phyloP scores from a whole-genome alignment of 805 yeast genomes.

The Barnettozyma sucrosica region DNA sequence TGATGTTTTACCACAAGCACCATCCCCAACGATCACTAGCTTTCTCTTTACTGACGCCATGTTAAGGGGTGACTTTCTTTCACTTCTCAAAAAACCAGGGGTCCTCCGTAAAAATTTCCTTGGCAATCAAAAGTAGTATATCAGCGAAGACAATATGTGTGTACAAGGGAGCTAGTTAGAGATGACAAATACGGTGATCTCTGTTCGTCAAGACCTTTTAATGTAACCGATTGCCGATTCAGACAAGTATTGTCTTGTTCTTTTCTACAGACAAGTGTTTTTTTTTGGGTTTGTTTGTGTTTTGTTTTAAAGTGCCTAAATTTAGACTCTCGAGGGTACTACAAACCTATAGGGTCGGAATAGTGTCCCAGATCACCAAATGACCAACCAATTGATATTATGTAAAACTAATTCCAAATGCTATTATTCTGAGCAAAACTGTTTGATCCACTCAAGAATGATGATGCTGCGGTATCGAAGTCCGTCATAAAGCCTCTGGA shows the following conservation, averaged over 20 bases:
- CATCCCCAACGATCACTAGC: conserved; percentile 89
- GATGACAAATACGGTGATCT: not conserved
- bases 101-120: not conserved
- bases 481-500: not conserved
- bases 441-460: not conserved
- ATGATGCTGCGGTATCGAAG: not conserved
- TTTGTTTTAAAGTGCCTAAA: not conserved
- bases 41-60: conserved; percentile 48
- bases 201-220: not conserved
- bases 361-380: not conserved
- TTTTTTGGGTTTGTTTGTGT: not conserved
- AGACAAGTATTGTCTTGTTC: not conserved
- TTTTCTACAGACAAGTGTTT: not conserved
- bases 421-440: not conserved
- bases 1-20: conserved; percentile 93
- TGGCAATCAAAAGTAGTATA: not conserved
- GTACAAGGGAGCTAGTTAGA: not conserved
- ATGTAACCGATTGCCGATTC: not conserved
- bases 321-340: conserved; percentile 4
- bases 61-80: not conserved
- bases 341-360: not conserved
- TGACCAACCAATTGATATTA: not conserved
- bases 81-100: not conserved
- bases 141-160: not conserved
- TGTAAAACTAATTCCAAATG: conserved; percentile 3